A percentile compares a stretch with the other conserved stretches of the same genome.
These are phyloP conservation scores for Trebouxia sp. DNA, from an alignment of 139 green algal species.

Conservation along the genomic window DNA sequence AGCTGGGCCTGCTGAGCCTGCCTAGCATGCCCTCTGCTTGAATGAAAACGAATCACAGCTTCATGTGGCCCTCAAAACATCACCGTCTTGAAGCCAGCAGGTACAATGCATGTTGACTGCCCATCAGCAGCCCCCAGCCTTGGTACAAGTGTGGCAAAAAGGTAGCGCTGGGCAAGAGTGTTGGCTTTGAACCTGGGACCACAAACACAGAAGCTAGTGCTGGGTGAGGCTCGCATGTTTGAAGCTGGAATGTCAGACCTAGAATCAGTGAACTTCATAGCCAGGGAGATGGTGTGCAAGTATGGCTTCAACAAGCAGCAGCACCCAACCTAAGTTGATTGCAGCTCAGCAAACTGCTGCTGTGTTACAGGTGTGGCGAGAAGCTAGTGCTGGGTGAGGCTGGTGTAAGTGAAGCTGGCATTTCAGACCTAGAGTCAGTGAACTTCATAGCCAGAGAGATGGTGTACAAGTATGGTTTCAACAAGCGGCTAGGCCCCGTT, in stretches of 20 bases:
- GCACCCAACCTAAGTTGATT: too few relatives aligned
- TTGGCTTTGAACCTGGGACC: too few relatives aligned
- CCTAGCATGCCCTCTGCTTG: not conserved
- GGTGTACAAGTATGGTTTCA: slow-evolving; percentile 80
- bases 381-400: slow-evolving; percentile 80
- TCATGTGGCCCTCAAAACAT: not conserved
- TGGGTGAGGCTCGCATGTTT: slow-evolving; percentile 76
- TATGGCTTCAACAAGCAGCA: slow-evolving; percentile 73
- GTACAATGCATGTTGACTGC: too few relatives aligned
- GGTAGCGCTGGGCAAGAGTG: too few relatives aligned
- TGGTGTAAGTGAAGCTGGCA: slow-evolving; percentile 63
- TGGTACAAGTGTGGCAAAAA: slow-evolving; percentile 59
- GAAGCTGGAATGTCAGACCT: slow-evolving; percentile 55
- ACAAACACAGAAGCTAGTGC: slow-evolving; percentile 77
- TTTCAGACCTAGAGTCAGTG: slow-evolving; percentile 55
- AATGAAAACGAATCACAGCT: not conserved
- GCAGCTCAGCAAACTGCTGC: too few relatives aligned
- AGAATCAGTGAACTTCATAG: slow-evolving; percentile 74
- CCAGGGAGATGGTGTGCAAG: slow-evolving; percentile 85
- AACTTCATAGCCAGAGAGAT: slow-evolving; percentile 89
- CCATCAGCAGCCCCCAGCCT: too few relatives aligned
- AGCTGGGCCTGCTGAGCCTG: too few relatives aligned
- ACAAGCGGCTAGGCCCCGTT: slow-evolving; percentile 70
- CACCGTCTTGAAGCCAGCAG: not conserved
- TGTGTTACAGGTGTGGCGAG: slow-evolving; percentile 61